A percentile compares a stretch with the other conserved stretches of the same genome.
Evolutionary conservation across 179 eudicot species (phyloP).

Genomic region (Gypsophila paniculata): DNA sequence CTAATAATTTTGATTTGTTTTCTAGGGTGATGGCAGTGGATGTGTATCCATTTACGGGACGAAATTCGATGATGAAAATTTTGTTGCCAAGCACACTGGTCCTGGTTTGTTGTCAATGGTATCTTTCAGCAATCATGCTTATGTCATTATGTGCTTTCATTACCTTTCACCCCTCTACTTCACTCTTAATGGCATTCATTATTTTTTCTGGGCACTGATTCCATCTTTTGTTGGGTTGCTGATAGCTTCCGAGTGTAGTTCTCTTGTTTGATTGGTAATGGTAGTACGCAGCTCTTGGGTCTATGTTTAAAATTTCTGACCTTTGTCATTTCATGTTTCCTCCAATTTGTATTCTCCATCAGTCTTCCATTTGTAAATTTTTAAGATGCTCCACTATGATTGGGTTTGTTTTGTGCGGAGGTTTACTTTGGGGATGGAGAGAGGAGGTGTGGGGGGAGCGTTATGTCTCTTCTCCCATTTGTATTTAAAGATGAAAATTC

Average conservation of each 20-base stretch:
- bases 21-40: conserved; percentile 91
- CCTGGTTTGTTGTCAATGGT: conserved; percentile 94
- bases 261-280: not conserved
- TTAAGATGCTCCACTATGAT: not conserved
- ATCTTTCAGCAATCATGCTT: conserved; percentile 15
- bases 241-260: not conserved
- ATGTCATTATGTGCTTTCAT: not conserved
- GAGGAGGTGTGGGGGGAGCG: too few species aligned
- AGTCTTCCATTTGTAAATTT: not conserved
- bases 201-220: conserved; percentile 4
- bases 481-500: not conserved
- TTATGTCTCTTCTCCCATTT: not conserved
- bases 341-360: not conserved
- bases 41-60: conserved; percentile 80
- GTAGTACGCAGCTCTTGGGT: not conserved
- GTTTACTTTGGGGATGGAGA: not conserved
- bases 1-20: conserved; percentile 16
- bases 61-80: conserved; percentile 92
- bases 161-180: conserved; percentile 13
- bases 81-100: conserved; percentile 89
- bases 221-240: not conserved
- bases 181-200: not conserved
- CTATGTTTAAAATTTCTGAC: not conserved
- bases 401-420: not conserved
- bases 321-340: not conserved